Evolutionary conservation across 2,329 filamentous ascomycete species (phyloP).

Genomic region (Aspergillus fumigatiaffinis): DNA sequence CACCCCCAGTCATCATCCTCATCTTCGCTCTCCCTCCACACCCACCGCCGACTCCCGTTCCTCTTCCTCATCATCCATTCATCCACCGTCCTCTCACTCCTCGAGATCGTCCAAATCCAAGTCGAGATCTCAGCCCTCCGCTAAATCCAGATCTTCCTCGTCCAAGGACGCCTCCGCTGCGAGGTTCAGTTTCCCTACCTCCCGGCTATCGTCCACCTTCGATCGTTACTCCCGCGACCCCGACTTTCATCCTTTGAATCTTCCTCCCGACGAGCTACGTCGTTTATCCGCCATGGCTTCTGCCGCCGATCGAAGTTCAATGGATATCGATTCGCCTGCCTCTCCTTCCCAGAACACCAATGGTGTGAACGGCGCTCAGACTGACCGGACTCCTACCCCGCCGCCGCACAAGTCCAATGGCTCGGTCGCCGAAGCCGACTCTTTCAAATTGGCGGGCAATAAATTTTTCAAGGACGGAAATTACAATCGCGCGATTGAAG

Average conservation of each 20-base stretch:
- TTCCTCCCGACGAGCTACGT: constrained; percentile 83
- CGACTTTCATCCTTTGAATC: constrained; percentile 82
- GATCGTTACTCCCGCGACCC: constrained; percentile 39
- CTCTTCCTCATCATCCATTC: constrained; percentile 6
- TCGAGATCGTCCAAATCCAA: constrained; percentile 18
- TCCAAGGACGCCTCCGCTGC: constrained; percentile 25
- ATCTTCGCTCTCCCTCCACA: constrained; percentile 2
- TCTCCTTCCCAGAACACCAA: constrained; percentile 49
- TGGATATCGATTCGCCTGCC: constrained; percentile 66
- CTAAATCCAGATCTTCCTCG: constrained; percentile 29
- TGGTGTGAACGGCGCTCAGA: constrained; percentile 30
- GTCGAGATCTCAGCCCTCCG: constrained; percentile 17
- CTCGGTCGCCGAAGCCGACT: constrained; percentile 72
- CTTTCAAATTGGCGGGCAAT: constrained; percentile 89
- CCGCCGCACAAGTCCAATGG: constrained; percentile 49
- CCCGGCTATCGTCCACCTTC: constrained; percentile 11
- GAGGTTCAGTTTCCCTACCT: constrained; percentile 27
- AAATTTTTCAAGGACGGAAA: constrained; percentile 96
- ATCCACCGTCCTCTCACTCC: constrained; percentile 11
- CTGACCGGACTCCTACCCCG: constrained; percentile 43
- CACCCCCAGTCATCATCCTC: constrained; percentile 4
- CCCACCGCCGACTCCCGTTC: constrained; percentile 4
- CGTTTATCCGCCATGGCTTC: constrained; percentile 61
- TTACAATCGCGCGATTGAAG: constrained; percentile 79
- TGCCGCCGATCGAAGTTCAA: constrained; percentile 55